phyloP scores from a whole-genome alignment of 495 filamentous ascomycete species.

The Penicillium goetzii region DNA sequence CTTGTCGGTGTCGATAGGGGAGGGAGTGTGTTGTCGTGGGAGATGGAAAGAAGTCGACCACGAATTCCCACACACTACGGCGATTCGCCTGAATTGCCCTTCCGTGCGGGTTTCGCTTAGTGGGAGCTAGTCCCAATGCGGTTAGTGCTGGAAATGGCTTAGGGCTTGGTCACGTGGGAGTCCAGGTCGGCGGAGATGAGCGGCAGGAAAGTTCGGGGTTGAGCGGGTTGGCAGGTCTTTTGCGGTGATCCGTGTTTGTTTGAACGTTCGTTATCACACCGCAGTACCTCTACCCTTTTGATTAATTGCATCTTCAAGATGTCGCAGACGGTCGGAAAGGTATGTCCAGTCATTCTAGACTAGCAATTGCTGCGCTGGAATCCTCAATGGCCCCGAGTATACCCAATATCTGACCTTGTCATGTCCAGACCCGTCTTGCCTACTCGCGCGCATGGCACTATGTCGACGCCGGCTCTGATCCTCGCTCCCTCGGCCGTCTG shows the following conservation, averaged over 20 bases:
- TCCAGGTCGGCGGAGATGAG: constrained; percentile 24
- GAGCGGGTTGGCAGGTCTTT: constrained; percentile 18
- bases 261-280: not conserved
- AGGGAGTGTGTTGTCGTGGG: constrained; percentile 49
- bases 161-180: constrained; percentile 38
- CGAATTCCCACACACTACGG: constrained; percentile 36
- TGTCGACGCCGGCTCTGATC: constrained; percentile 67
- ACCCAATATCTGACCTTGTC: constrained; percentile 11
- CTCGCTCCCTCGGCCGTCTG: constrained; percentile 74
- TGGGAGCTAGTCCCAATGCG: constrained; percentile 31
- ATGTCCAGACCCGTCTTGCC: constrained; percentile 84
- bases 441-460: constrained; percentile 96
- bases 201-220: constrained; percentile 25
- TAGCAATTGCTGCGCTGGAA: not conserved
- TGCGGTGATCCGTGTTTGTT: constrained; percentile 1
- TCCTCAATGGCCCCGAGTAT: constrained; percentile 4
- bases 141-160: constrained; percentile 23
- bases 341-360: constrained; percentile 17
- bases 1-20: constrained; percentile 50
- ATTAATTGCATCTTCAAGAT: constrained; percentile 30
- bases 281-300: not conserved
- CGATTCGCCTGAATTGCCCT: constrained; percentile 38
- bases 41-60: constrained; percentile 39
- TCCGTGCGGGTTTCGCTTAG: constrained; percentile 56
- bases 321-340: constrained; percentile 55